phyloP scores from a whole-genome alignment of 2,329 filamentous ascomycete species.

The Lachnellula cervina region DNA sequence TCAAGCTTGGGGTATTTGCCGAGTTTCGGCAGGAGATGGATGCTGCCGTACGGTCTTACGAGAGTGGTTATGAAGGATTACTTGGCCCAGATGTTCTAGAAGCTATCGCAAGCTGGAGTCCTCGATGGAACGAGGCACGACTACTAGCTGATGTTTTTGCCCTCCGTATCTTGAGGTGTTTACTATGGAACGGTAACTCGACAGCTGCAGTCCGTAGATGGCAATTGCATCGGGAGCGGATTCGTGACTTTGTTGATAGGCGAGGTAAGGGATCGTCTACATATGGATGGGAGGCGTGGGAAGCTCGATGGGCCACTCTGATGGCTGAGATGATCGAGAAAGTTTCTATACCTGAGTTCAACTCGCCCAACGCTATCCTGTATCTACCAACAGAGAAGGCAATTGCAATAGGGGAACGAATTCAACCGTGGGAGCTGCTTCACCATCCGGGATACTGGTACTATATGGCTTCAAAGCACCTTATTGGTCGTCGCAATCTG shows the following conservation, averaged over 20 bases:
- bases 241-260: constrained; percentile 73
- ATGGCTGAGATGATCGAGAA: constrained; percentile 59
- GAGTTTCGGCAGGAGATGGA: constrained; percentile 95
- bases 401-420: constrained; percentile 47
- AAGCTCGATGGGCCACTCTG: constrained; percentile 63
- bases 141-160: constrained; percentile 76
- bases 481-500: constrained; percentile 47
- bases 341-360: constrained; percentile 47
- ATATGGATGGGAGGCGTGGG: constrained; percentile 94
- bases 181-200: constrained; percentile 75
- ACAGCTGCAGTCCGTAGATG: constrained; percentile 76
- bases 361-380: constrained; percentile 39
- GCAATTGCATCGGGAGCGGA: constrained; percentile 69
- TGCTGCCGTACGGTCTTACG: constrained; percentile 76
- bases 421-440: constrained; percentile 59
- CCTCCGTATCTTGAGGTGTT: constrained; percentile 74
- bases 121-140: constrained; percentile 90
- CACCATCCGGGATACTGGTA: constrained; percentile 67
- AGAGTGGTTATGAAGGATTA: constrained; percentile 78
- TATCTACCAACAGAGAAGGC: constrained; percentile 56
- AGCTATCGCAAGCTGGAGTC: constrained; percentile 82
- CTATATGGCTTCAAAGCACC: constrained; percentile 54
- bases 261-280: constrained; percentile 80
- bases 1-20: constrained; percentile 85
- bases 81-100: constrained; percentile 82